Evolutionary conservation across 768 basidiomycete species (phyloP), one percentile per base, ranked within the genome.

Genomic region (Suillus occidentalis): DNA sequence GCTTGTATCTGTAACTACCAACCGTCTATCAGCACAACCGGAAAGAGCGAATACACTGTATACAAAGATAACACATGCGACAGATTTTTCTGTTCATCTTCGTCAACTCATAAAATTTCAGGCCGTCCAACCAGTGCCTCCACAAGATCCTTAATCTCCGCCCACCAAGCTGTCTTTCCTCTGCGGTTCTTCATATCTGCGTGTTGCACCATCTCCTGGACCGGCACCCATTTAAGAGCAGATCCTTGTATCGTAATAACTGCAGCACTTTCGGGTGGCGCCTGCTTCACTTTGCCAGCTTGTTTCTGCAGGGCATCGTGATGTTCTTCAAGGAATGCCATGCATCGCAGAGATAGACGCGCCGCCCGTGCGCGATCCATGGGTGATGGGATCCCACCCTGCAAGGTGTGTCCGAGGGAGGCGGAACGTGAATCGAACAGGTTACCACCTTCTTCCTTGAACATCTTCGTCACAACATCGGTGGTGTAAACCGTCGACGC

Each of bases 381-480:
- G 0, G 97, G 97, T 0, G 97, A 97, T 6, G 97, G 97, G 20
- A 94, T 88, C 3, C 95, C 95, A 9, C 97, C 97, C 72, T 99
- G 97, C 3, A 99, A 81, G 6, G 96, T 99, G 79, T 99, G 97
- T 18, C 97, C 97, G 22, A 99, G 87, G 1, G 94, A 91, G n/a
- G 97, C 97, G 22, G 89, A 92, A 57, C 97, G 90, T 22, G 97
- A 88, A 78, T 99, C 97, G 73, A 99, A 99, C 28, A 98, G 82
- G 6, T 82, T 67, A 31, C 89, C 89, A n/a, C 97, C 97, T 77
- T 99, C 97, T 74, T 97, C 97, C 72, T 91, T 90, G 77, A 98
- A 79, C 83, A 99, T 97, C 76, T 92, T 92, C 66, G 91, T 96
- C 70, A 99, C 85, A 62, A 97, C 85, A 9, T 94, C 89, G 8